A percentile compares a stretch with the other conserved stretches of the same genome.
Evolutionary conservation across 1,284 basidiomycete species (phyloP).

Genomic region (Vanrija sp.): DNA sequence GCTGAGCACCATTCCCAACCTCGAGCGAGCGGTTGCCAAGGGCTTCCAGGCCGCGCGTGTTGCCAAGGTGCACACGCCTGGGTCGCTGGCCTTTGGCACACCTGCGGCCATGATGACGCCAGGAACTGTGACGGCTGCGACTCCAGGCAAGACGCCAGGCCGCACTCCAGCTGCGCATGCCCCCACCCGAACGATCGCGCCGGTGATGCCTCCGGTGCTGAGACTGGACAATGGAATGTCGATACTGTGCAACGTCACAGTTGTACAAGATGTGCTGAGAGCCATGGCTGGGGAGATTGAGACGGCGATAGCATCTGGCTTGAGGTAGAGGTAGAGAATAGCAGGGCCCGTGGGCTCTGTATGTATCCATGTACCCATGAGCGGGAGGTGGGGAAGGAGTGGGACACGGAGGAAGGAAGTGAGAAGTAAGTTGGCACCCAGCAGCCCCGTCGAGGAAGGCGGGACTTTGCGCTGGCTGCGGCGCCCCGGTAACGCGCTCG

Average conservation of each 20-base stretch:
- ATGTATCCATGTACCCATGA: too few species aligned
- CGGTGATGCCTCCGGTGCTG: slow-evolving; percentile 6
- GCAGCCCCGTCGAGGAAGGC: too few species aligned
- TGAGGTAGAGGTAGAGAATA: slow-evolving; percentile 3
- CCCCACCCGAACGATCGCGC: neutral
- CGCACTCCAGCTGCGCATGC: neutral
- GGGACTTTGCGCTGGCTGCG: too few species aligned
- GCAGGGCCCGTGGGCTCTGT: too few species aligned
- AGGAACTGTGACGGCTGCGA: neutral
- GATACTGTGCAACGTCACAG: slow-evolving; percentile 6
- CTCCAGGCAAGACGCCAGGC: slow-evolving; percentile 4
- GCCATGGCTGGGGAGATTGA: slow-evolving; percentile 16
- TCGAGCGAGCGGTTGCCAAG: slow-evolving; percentile 14
- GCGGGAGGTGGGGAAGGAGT: too few species aligned
- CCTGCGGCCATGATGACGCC: neutral
- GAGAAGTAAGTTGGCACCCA: too few species aligned
- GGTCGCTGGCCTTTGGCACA: neutral
- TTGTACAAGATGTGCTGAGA: slow-evolving; percentile 15
- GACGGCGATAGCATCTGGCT: slow-evolving; percentile 6
- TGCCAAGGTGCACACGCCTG: slow-evolving; percentile 10
- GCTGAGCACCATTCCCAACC: slow-evolving; percentile 20
- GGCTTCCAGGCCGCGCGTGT: slow-evolving; percentile 18
- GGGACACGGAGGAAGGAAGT: too few species aligned
- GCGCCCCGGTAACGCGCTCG: too few species aligned
- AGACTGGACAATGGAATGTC: slow-evolving; percentile 10